Conservation (phyloP, 352 stramenopile genomes). For the Paralagenidium karlingii region DNA sequence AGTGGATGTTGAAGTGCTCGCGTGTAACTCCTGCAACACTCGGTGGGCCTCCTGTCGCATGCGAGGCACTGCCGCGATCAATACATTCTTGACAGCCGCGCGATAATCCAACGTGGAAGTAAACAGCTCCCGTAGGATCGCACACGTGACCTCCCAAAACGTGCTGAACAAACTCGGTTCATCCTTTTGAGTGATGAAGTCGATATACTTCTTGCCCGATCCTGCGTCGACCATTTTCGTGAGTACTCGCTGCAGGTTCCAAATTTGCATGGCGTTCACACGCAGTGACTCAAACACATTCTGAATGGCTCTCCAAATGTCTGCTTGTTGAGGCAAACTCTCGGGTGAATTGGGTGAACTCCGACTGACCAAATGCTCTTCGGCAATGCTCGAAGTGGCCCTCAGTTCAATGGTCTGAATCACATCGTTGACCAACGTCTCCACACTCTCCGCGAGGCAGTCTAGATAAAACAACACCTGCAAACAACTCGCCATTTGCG, state of each 20-base stretch:
- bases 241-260: slow-evolving; percentile 81
- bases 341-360: slow-evolving; percentile 2
- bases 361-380: slow-evolving; percentile 42
- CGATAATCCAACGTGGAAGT: slow-evolving; percentile 40
- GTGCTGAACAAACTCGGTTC: slow-evolving; percentile 71
- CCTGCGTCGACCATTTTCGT: slow-evolving; percentile 47
- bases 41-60: slow-evolving; percentile 62
- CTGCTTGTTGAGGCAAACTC: slow-evolving; percentile 31
- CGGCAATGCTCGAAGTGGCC: slow-evolving; percentile 35
- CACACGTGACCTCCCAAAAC: slow-evolving; percentile 78
- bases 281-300: slow-evolving; percentile 65
- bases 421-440: slow-evolving; percentile 68
- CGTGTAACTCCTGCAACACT: slow-evolving; percentile 44
- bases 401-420: slow-evolving; percentile 71
- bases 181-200: slow-evolving; percentile 54
- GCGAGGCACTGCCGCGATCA: slow-evolving; percentile 67
- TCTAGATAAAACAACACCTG: slow-evolving; percentile 74
- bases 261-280: slow-evolving; percentile 60
- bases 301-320: slow-evolving; percentile 72
- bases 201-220: slow-evolving; percentile 38
- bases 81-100: slow-evolving; percentile 39
- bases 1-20: too few species aligned
- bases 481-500: slow-evolving; percentile 55
- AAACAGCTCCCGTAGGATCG: slow-evolving; percentile 64
- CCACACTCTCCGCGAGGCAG: slow-evolving; percentile 38